These are phyloP conservation scores for Pseudonitzschia pungens DNA, from an alignment of 108 stramenopile genomes.

Conservation along the genomic window DNA sequence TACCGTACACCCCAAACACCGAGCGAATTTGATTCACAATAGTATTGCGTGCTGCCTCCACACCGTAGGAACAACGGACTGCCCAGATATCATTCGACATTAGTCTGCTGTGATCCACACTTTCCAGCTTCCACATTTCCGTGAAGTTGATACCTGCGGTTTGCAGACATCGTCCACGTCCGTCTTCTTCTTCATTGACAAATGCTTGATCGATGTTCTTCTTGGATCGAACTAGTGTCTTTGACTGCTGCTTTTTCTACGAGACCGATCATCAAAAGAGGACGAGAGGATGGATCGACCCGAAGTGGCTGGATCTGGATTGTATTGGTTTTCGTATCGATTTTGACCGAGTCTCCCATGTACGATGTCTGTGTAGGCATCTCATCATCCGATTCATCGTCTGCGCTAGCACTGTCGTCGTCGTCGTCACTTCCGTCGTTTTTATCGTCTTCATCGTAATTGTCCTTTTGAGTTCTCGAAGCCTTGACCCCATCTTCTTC, in stretches of 20 bases:
- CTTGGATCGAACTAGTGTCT: conserved; percentile 73
- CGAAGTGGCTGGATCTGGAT: conserved; percentile 62
- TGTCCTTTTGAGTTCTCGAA: conserved; percentile 33
- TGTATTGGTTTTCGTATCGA: conserved; percentile 51
- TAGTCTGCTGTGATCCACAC: conserved; percentile 84
- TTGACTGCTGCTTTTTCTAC: conserved; percentile 86
- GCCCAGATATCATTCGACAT: conserved; percentile 95
- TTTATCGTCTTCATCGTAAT: conserved; percentile 82
- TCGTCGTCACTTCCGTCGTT: conserved; percentile 51
- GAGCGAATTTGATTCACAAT: conserved; percentile 96
- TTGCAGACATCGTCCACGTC: conserved; percentile 82
- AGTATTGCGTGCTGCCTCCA: conserved; percentile 93
- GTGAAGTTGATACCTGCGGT: conserved; percentile 95
- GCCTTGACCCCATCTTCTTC: conserved; percentile 46
- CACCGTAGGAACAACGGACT: conserved; percentile 91
- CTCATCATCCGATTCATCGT: conserved; percentile 62
- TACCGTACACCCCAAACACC: conserved; percentile 99
- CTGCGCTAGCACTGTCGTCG: conserved; percentile 59
- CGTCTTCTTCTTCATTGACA: conserved; percentile 82
- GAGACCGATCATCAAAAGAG: conserved; percentile 96
- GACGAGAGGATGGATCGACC: conserved; percentile 81
- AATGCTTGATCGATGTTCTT: conserved; percentile 87
- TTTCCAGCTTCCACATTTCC: conserved; percentile 88
- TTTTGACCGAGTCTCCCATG: conserved; percentile 16
- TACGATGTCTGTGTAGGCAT: conserved; percentile 11